Evolutionary conservation across 1,284 basidiomycete species (phyloP).

Genomic region (Trichosporon sp.): DNA sequence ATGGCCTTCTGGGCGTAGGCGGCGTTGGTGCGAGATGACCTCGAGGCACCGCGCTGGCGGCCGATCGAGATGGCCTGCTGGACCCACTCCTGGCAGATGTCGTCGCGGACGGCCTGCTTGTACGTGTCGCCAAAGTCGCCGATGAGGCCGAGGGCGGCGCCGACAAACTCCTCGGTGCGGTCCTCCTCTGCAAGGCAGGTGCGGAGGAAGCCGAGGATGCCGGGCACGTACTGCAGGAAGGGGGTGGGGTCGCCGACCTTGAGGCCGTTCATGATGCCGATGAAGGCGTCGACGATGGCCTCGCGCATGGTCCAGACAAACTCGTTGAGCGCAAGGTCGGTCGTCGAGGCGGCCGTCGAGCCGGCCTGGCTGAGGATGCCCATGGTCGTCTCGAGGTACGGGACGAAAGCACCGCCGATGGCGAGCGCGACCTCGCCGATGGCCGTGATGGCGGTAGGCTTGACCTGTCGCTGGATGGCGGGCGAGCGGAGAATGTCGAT

Average conservation of each 20-base stretch:
- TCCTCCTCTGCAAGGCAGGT: slow-evolving; percentile 72
- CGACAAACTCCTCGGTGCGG: slow-evolving; percentile 69
- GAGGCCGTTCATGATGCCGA: slow-evolving; percentile 85
- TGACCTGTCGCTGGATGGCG: slow-evolving; percentile 86
- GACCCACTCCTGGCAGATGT: slow-evolving; percentile 77
- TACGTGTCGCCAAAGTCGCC: slow-evolving; percentile 89
- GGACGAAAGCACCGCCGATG: slow-evolving; percentile 78
- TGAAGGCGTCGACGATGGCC: slow-evolving; percentile 94
- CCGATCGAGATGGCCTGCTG: slow-evolving; percentile 63
- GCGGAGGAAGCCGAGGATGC: slow-evolving; percentile 76
- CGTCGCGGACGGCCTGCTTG: slow-evolving; percentile 69
- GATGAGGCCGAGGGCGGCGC: slow-evolving; percentile 72
- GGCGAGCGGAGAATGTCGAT: slow-evolving; percentile 89
- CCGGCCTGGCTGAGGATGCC: slow-evolving; percentile 86
- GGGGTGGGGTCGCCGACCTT: slow-evolving; percentile 63
- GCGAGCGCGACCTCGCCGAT: slow-evolving; percentile 97
- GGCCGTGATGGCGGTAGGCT: slow-evolving; percentile 89
- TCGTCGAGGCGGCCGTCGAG: slow-evolving; percentile 69
- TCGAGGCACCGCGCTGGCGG: slow-evolving; percentile 50
- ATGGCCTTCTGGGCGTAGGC: slow-evolving; percentile 54
- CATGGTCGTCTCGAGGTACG: slow-evolving; percentile 87
- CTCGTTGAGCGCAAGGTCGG: slow-evolving; percentile 54
- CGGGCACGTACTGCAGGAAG: slow-evolving; percentile 67
- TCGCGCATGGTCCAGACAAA: slow-evolving; percentile 88
- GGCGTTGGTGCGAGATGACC: slow-evolving; percentile 52